Percentiles rank a stretch among this genome's conserved stretches.
Evolutionary conservation across 2,329 filamentous ascomycete species (phyloP).

Genomic region (Fusarium continuum): DNA sequence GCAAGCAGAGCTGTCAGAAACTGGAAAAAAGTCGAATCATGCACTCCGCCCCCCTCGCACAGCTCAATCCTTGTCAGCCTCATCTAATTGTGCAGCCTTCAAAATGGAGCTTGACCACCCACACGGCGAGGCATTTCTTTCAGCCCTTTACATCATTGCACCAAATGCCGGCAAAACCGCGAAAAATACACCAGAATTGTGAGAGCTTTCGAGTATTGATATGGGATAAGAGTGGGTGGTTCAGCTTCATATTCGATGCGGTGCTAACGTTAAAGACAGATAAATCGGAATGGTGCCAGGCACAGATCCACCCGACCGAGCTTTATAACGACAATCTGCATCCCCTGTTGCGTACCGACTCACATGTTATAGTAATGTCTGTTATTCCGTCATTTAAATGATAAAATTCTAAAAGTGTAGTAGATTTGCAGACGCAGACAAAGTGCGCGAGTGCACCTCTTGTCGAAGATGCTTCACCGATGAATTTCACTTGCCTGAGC

Average conservation of each 20-base stretch:
- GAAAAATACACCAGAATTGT: neutral
- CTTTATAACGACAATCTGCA: neutral
- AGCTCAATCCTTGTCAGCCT: constrained; percentile 7
- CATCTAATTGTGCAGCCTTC: neutral
- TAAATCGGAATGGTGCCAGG: neutral
- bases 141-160: neutral
- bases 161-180: neutral
- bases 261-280: constrained; percentile 1
- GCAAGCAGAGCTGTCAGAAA: neutral
- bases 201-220: neutral
- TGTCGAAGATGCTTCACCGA: constrained; percentile 42
- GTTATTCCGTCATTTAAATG: rapidly evolving
- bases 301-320: neutral
- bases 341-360: neutral
- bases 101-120: neutral
- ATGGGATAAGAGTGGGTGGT: constrained; percentile 21
- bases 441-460: constrained; percentile 41
- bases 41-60: neutral
- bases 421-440: constrained; percentile 47
- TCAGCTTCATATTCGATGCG: rapidly evolving
- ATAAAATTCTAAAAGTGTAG: rapidly evolving
- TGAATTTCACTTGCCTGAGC: constrained; percentile 24
- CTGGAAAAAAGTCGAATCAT: neutral
- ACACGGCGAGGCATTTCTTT: neutral
- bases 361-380: constrained; percentile 24